A percentile compares a stretch with the other conserved stretches of the same genome.
Conservation (phyloP, 495 filamentous ascomycete species). For the Penicillium parvum region DNA sequence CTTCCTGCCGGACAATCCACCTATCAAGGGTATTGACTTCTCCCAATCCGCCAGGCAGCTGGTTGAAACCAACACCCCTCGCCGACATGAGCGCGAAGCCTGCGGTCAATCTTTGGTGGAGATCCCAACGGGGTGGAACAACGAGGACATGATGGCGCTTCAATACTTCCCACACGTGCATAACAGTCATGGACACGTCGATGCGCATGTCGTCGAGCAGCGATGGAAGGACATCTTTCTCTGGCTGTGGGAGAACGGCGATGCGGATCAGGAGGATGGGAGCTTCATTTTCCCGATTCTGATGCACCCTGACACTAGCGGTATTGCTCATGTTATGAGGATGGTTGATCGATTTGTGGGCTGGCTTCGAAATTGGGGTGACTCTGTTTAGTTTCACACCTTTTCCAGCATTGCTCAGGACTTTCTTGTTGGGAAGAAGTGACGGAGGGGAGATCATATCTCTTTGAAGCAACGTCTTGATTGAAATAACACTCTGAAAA, state of each 20-base stretch:
- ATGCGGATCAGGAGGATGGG: neutral
- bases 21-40: conserved; percentile 48
- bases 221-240: neutral
- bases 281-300: neutral
- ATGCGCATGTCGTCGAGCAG: neutral
- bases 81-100: neutral
- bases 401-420: neutral
- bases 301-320: neutral
- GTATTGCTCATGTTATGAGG: neutral
- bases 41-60: conserved; percentile 8
- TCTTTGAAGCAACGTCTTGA: no score
- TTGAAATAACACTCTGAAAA: no score
- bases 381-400: neutral
- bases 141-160: neutral
- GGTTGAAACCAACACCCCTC: neutral
- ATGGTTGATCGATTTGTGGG: neutral
- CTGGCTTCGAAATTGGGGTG: neutral
- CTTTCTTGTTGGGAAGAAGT: neutral
- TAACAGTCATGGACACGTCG: neutral
- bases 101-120: neutral
- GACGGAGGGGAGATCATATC: no score
- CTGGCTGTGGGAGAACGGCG: neutral
- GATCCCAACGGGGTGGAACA: neutral
- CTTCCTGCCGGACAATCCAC: conserved; percentile 43
- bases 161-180: neutral